Evolutionary conservation across 768 basidiomycete genomes (phyloP), one percentile per base, ranked within the genome.

Genomic region (Daedalea quercina): DNA sequence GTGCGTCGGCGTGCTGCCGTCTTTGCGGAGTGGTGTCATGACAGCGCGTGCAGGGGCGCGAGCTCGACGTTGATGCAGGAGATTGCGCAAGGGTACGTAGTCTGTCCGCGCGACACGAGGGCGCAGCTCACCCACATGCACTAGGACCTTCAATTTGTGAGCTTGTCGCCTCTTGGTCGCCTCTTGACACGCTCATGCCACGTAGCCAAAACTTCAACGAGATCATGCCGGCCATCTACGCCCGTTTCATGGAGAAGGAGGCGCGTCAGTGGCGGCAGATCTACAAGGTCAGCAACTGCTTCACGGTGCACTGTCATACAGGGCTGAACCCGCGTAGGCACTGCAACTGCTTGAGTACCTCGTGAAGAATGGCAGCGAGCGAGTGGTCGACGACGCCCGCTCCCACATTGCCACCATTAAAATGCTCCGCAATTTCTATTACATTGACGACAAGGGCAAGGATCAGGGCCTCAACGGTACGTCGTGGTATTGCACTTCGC

Each of bases 221-320:
- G 74, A 93, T 98, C 65, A 97, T 99, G 94, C 95, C 96, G 3
- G 84, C 82, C 63, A 96, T 97, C 60, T 98, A 96, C 69, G 78
- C 84, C 9, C 82, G 92, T 24, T 96, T 95, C 68, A 95, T 94
- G 85, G 91, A 98, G 69, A 98, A 98, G 71, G 96, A 99, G 70
- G 96, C 96, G 0, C 76, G 88, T 20, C 91, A 99, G 66, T 99
- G 96, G 96, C 78, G 96, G 33, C 94, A 99, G 69, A 98, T 99
- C 53, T 99, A 99, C 80, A 99, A 99, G 78, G 92, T 84, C 37
- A 19, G 73, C 42, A 31, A 1, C 12, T 6, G 28, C 4, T 4
- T 6, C 11, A 31, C 28, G 28, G 28, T 11, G 28, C 28, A 11
- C 28, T 37, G 12, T 51, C 47, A 23, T 3, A 17, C 1, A 31